A percentile compares a stretch with the other conserved stretches of the same genome.
These are phyloP conservation scores for Fallopia convolvulus DNA, from an alignment of 148 eudicot species.

Conservation along the genomic window DNA sequence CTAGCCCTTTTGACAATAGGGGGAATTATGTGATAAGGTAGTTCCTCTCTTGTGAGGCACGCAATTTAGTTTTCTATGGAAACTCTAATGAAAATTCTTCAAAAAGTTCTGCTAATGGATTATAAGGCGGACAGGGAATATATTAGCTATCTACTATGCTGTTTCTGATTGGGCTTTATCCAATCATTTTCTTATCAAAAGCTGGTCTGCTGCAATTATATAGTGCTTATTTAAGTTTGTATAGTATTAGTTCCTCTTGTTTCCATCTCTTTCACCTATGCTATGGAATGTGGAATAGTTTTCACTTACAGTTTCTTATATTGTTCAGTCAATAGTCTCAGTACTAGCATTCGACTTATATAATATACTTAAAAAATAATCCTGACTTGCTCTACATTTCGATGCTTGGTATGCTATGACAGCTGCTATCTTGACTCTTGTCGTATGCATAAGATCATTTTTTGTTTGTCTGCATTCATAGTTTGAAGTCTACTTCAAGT, in stretches of 20 bases:
- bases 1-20: constrained; percentile 80
- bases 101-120: neutral
- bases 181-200: neutral
- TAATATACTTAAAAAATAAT: neutral
- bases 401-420: neutral
- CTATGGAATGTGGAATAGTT: neutral
- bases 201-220: neutral
- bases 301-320: neutral
- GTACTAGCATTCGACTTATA: neutral
- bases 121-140: neutral
- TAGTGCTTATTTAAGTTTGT: neutral
- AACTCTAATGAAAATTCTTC: neutral
- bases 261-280: neutral
- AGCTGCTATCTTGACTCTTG: neutral
- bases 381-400: neutral
- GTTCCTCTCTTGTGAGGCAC: neutral
- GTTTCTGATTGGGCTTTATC: neutral
- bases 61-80: neutral
- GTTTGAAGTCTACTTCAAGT: neutral
- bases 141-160: neutral
- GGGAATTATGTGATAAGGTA: constrained; percentile 98
- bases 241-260: neutral
- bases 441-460: neutral
- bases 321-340: neutral
- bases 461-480: neutral